Evolutionary conservation across 2,329 filamentous ascomycete genomes (phyloP).

Genomic region (Ambrosiella cleistominuta): DNA sequence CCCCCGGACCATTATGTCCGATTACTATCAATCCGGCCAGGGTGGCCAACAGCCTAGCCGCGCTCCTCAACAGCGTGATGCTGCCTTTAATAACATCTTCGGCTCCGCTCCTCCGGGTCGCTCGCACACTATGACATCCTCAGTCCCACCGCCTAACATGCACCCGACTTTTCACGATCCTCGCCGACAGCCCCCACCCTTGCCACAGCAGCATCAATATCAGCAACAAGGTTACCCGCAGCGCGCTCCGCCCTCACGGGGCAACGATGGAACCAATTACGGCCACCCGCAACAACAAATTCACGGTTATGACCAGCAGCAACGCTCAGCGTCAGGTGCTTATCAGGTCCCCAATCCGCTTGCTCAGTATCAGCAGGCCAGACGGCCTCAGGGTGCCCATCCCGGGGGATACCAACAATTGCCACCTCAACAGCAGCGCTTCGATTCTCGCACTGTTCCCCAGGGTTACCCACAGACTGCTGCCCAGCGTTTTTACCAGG

Average conservation of each 20-base stretch:
- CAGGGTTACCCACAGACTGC: slow-evolving; percentile 26
- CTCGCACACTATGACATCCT: slow-evolving; percentile 88
- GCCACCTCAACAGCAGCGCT: slow-evolving; percentile 14
- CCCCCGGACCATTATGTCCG: slow-evolving; percentile 29
- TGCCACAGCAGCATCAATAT: slow-evolving; percentile 20
- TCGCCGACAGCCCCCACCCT: slow-evolving; percentile 21
- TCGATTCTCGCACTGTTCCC: slow-evolving; percentile 41
- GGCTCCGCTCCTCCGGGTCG: slow-evolving; percentile 71
- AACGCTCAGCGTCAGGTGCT: slow-evolving; percentile 34
- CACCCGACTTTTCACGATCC: slow-evolving; percentile 28
- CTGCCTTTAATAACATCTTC: slow-evolving; percentile 92
- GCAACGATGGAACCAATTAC: neutral
- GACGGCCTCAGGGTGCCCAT: slow-evolving; percentile 15
- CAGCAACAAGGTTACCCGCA: slow-evolving; percentile 23
- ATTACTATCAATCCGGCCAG: slow-evolving; percentile 37
- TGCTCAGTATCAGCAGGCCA: slow-evolving; percentile 28
- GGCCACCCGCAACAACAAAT: slow-evolving; percentile 8
- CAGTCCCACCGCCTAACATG: slow-evolving; percentile 38
- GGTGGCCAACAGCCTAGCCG: slow-evolving; percentile 29
- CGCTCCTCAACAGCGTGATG: slow-evolving; percentile 58
- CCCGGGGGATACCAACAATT: slow-evolving; percentile 26
- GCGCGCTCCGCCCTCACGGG: slow-evolving; percentile 11
- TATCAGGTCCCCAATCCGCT: slow-evolving; percentile 27
- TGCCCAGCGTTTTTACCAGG: slow-evolving; percentile 43
- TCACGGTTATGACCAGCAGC: slow-evolving; percentile 20